Evolutionary conservation across 164 flowering plant species (phyloP).

Genomic region (Cinnamomum chago): DNA sequence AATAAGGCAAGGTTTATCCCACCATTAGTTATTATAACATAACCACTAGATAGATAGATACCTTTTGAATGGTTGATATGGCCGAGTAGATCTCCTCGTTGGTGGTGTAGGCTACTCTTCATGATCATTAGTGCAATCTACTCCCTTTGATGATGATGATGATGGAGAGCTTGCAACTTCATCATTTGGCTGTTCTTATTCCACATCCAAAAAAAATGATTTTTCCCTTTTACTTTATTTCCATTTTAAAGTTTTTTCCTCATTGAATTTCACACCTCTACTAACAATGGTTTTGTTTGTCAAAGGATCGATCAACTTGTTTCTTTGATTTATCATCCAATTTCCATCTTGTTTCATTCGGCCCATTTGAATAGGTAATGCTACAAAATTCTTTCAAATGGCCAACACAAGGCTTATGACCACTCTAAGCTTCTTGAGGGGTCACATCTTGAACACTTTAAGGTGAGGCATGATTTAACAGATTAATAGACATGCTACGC

Average conservation of each 20-base stretch:
- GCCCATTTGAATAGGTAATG: not conserved
- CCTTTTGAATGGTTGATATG: too few relatives aligned
- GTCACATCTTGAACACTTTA: not conserved
- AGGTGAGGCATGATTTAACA: not conserved
- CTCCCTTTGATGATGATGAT: not conserved
- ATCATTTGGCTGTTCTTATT: not conserved
- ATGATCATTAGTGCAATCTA: not conserved
- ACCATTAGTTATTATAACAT: too few relatives aligned
- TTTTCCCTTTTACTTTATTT: not conserved
- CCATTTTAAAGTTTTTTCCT: not conserved
- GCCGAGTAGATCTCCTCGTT: too few relatives aligned
- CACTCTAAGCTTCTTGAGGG: not conserved
- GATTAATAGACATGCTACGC: not conserved
- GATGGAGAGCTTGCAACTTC: not conserved
- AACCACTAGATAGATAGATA: too few relatives aligned
- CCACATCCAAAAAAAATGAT: not conserved
- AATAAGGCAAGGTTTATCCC: too few relatives aligned
- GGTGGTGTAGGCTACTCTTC: not conserved
- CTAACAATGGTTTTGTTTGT: not conserved
- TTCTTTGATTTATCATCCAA: too few relatives aligned
- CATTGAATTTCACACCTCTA: not conserved
- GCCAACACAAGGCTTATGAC: not conserved
- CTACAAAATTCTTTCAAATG: not conserved
- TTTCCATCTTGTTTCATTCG: not conserved
- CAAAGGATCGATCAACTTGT: not conserved